Evolutionary conservation across 371 early-diverging fungal genomes (phyloP).

Genomic region (Vavraia culicis): DNA sequence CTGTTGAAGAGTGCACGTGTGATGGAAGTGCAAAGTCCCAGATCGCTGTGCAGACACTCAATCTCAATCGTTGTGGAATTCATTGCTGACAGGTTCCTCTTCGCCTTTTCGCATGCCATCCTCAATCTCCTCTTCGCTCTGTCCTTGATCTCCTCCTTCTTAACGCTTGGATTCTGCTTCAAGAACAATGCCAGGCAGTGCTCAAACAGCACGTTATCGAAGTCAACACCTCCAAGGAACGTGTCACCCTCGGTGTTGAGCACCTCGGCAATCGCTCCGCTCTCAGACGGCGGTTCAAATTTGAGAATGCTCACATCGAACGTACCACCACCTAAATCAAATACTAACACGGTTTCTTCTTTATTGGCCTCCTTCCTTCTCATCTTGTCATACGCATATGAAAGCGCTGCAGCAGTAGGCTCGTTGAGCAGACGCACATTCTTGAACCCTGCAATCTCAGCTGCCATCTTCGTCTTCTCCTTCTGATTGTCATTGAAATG

Average conservation of each 20-base stretch:
- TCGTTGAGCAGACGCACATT: slow-evolving; percentile 45
- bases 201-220: slow-evolving; percentile 39
- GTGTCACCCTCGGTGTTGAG: slow-evolving; percentile 43
- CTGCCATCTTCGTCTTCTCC: slow-evolving; percentile 41
- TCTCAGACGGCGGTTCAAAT: slow-evolving; percentile 25
- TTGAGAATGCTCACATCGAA: slow-evolving; percentile 43
- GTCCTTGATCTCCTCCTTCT: slow-evolving; percentile 6
- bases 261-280: slow-evolving; percentile 35
- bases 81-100: slow-evolving; percentile 69
- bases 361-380: slow-evolving; percentile 46
- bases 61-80: slow-evolving; percentile 65
- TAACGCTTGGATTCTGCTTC: slow-evolving; percentile 18
- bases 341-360: slow-evolving; percentile 61
- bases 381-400: slow-evolving; percentile 62
- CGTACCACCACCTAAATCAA: slow-evolving; percentile 77
- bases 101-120: slow-evolving; percentile 66
- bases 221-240: slow-evolving; percentile 43
- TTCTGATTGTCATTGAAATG: slow-evolving; percentile 44
- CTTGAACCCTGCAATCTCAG: slow-evolving; percentile 37
- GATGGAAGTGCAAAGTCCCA: slow-evolving; percentile 69
- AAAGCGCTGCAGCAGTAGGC: slow-evolving; percentile 89
- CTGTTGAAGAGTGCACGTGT: slow-evolving; percentile 89
- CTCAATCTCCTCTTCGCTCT: slow-evolving; percentile 61
- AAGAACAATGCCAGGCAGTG: slow-evolving; percentile 32
- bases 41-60: slow-evolving; percentile 49